These are phyloP conservation scores for Parascedosporium putredinis DNA, from an alignment of 2,329 filamentous ascomycete genomes.

Conservation along the genomic window DNA sequence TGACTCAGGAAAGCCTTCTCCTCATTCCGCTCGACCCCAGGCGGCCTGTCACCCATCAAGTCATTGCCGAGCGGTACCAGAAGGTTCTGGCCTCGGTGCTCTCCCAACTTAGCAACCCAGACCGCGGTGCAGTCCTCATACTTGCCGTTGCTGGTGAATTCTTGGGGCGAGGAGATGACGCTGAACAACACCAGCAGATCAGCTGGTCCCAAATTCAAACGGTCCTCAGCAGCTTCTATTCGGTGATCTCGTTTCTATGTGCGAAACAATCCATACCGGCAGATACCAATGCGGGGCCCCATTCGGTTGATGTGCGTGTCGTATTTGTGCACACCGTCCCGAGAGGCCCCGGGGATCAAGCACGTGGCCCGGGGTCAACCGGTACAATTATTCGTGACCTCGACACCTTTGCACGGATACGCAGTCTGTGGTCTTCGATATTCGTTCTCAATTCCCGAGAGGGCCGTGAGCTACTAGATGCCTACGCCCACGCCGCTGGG, in stretches of 20 bases:
- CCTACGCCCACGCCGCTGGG: constrained; percentile 38
- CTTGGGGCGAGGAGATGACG: constrained; percentile 38
- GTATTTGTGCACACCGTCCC: constrained; percentile 57
- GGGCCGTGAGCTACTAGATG: constrained; percentile 46
- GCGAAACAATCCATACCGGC: constrained; percentile 49
- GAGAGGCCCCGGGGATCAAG: constrained; percentile 23
- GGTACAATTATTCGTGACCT: constrained; percentile 39
- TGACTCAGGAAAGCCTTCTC: constrained; percentile 30
- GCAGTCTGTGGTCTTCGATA: constrained; percentile 52
- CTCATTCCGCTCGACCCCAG: constrained; percentile 57
- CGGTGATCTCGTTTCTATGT: constrained; percentile 63
- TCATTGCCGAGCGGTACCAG: constrained; percentile 50
- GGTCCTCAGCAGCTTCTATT: constrained; percentile 69
- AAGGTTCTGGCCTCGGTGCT: constrained; percentile 46
- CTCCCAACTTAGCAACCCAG: constrained; percentile 30
- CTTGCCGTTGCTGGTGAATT: constrained; percentile 54
- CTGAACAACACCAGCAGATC: constrained; percentile 32
- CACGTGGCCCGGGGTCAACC: constrained; percentile 17
- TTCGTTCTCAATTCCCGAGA: constrained; percentile 57
- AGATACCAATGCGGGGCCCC: constrained; percentile 42
- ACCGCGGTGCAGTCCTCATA: constrained; percentile 29
- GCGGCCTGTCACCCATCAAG: constrained; percentile 36
- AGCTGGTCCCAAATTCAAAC: constrained; percentile 61
- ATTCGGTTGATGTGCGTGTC: constrained; percentile 66
- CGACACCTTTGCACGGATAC: constrained; percentile 38